Base-by-base conservation (phyloP, 345 rosid genomes). In the Cochlearia excelsa region DNA sequence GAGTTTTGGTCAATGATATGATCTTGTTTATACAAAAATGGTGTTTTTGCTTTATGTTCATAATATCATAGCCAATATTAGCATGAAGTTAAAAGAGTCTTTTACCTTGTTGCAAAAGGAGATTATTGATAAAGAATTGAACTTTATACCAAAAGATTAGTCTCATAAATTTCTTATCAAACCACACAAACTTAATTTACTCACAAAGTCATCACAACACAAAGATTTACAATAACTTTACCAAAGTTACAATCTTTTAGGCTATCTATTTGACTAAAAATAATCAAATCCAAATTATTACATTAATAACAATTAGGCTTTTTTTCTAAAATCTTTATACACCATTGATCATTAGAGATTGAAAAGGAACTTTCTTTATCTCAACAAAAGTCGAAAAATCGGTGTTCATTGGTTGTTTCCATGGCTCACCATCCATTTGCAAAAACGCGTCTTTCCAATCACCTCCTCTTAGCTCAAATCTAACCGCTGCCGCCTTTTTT, bases 361-460 rank as follows among this genome's bases (percentile, higher is more conserved):
- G 90, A 60, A 35, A 72, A 23, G 96, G 96, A 44, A 85, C 86
- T 57, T 87, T 84, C 67, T 77, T 82, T 4, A 94, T 94, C 71
- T 87, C 96, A 42, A 90, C 82, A 58, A 84, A 73, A 1, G 96
- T 81, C 1, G 97, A 90, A 41, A 77, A 73, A 6, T 90, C 93
- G n/a, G 57, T 60, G 80, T 62, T 81, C 80, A 90, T 61, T 0
- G 84, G 92, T 59, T 94, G 99, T 57, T 84, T 94, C 97, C 99
- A 87, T 6, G 97, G 97, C 73, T 94, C 97, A 0, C 99, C 99
- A 48, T 94, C 99, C 95, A 94, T 94, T 82, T 90, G 99, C 88
- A 90, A 73, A 73, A 61, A 94, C 6, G 86, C 92, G 6, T 87
- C 79, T 68, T 66, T 80, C 96, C 99, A 81, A 46, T 87, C 97